phyloP scores from a whole-genome alignment of 163 green algal species.

The Chlamydomonas reinhardtii region DNA sequence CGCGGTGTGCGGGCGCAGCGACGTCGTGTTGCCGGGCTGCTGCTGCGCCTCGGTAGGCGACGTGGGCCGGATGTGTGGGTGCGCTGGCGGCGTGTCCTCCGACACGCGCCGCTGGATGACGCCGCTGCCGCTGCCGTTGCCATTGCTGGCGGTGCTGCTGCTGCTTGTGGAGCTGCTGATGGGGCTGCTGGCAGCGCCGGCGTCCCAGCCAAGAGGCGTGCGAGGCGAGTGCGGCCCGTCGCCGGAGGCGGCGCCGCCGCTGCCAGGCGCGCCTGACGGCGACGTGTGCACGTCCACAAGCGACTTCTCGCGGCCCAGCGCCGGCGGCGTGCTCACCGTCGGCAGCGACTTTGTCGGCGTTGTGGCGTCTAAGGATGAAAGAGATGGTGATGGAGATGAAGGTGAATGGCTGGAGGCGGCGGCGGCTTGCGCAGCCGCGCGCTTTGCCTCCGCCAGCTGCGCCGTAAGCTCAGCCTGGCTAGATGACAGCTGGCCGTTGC shows the following conservation, averaged over 20 bases:
- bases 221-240: constrained; percentile 26
- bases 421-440: neutral
- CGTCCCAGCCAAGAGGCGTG: constrained; percentile 37
- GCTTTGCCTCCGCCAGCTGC: constrained; percentile 4
- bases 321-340: neutral
- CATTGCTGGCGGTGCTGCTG: constrained; percentile 8
- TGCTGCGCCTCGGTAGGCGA: neutral
- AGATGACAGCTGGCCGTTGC: constrained; percentile 5
- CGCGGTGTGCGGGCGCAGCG: constrained; percentile 19
- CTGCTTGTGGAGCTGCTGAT: constrained; percentile 16
- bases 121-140: neutral
- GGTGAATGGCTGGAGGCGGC: neutral
- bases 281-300: neutral
- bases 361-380: too few species aligned
- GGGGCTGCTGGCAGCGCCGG: neutral
- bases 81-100: constrained; percentile 19
- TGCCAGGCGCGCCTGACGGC: neutral
- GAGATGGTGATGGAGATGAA: too few species aligned
- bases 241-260: neutral
- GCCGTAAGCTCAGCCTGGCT: neutral
- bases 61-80: neutral
- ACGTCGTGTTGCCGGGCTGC: neutral
- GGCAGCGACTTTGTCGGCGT: neutral
- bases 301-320: constrained; percentile 9
- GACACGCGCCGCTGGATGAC: neutral